Evolutionary conservation across 1,284 basidiomycete genomes (phyloP), one percentile per base, ranked within the genome.

Genomic region (Melampsora americana): DNA sequence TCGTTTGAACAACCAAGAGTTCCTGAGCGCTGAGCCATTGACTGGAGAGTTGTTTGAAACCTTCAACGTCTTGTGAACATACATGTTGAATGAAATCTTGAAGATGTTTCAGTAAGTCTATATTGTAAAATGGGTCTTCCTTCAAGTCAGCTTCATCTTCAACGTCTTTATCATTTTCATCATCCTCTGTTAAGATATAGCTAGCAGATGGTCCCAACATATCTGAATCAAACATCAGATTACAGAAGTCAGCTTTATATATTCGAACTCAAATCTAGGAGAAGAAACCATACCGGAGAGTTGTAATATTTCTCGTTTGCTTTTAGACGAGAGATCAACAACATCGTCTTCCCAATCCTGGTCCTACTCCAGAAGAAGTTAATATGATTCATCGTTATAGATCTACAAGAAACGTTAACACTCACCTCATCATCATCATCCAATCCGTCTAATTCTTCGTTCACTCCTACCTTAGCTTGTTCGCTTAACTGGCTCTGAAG

Each of bases 271-370:
- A 62, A 62, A 20, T 20, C 26, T 30, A 9, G 28, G 20, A 39
- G 61, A 62, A 6, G 28, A 30, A 62, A 14, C 1, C 61, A 6
- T 23, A 62, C 61, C 61, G 14, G 61, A 62, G 6, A 62, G 61
- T 30, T 62, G 28, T 20, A 62, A 35, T 5, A 62, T 62, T 20
- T 62, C 61, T 35, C 61, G 61, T 7, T 39, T 28, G 61, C 32
- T 62, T 35, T 62, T 62, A 7, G 32, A 62, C 32, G 61, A 30
- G 7, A 30, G 5, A 62, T 39, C 26, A 35, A 30, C 61, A 7
- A 30, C 28, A 62, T 62, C 61, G 61, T 62, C 61, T 35, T 62
- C 61, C 61, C 61, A 62, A 30, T 62, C 61, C 20, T 62, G 28
- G 18, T 62, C 32, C 35, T 46, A 48, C 50, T 46, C 71, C 39